Base-by-base conservation (phyloP, 148 eudicot species). In the Polygonum maritimum region DNA sequence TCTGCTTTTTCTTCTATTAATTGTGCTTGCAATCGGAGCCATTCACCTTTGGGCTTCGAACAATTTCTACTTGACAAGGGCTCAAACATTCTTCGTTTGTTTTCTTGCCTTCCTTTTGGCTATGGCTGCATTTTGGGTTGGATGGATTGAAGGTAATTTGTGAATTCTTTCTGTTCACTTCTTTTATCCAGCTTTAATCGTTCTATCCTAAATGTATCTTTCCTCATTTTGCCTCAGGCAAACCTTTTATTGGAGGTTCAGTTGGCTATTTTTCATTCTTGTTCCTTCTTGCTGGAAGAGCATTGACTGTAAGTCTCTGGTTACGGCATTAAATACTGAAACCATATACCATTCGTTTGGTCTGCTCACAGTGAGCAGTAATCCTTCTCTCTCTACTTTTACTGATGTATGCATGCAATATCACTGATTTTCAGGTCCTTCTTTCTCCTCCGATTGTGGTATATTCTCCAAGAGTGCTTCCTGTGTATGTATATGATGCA, bases 371-470 rank as follows among this genome's bases (percentile, higher is more conserved):
- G 38, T 9, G 44, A 35, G 21, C 44, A 67, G 8, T 35, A 74
- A 44, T 16, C 69, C 18, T 35, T 15, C 44, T 36, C 70, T 78
- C 12, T 78, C 65, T 48, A 72, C 31, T 49, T 52, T 2, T 18
- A 52, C 40, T 69, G 71, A 48, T 71, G 69, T 22, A 73, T 51
- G 38, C 18, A 48, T 81, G 63, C 71, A 65, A 47, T 71, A 35
- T 58, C 49, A 44, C 76, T 63, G 38, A 35, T 67, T 38, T 79
- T 16, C 83, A 95, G 99, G 99, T 95, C 79, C 97, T 95, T 81
- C 97, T 95, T 83, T 95, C 99, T 76, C 99, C 99, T 84, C 99
- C 99, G 67, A 95, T 95, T 72, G 97, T 92, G 63, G 99, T 95
- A 67, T 95, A 95, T 85, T 95, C 99, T 72, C 97, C 97, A 41